Base-by-base conservation (phyloP, 2,329 filamentous ascomycete species). In the Drechslerella dactyloides region DNA sequence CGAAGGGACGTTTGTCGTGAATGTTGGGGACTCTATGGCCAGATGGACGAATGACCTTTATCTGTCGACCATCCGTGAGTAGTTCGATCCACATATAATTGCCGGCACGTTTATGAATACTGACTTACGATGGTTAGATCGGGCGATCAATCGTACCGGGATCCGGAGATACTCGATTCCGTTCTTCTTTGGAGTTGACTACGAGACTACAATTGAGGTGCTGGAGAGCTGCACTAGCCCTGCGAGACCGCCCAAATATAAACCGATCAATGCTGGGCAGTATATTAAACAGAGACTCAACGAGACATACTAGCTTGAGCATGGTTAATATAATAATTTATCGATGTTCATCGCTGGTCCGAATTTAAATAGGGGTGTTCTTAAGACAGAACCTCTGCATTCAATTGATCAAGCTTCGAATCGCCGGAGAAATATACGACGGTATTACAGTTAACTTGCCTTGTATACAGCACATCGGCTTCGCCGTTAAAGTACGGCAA, bases 111-210 rank as follows among this genome's bases (percentile, higher is more conserved):
- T 15, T 7, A 23, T 44, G 2, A 21, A n/a, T 24, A 30, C 21
- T 53, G 30, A 53, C 23, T 30, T 13, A 7, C 4, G 6, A 4
- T 53, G 8, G 17, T 24, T 64, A 72, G 68, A 75, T 33, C 74
- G 73, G 15, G 74, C 73, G 7, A 75, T 75, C 17, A 75, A 75
- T 57, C 80, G 80, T 48, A 82, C 81, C 1, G 79, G 79, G 1
- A 78, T 78, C 8, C 82, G 85, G 75, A 80, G 85, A 40, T 86
- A 85, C 75, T 84, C 82, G 5, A 79, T 86, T n/a, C 83, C 84
- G 0, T 82, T 86, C 57, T 86, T 86, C 77, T 82, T 85, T 62
- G 82, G 83, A 61, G 84, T 84, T 2, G 84, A 85, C 77, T 78
- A 83, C 4, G 82, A 84, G 27, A 72, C 62, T 35, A 59, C 69